Percentiles rank a stretch among this genome's conserved stretches.
Conservation (phyloP, 2,329 filamentous ascomycete genomes). For the Hortaea werneckii region DNA sequence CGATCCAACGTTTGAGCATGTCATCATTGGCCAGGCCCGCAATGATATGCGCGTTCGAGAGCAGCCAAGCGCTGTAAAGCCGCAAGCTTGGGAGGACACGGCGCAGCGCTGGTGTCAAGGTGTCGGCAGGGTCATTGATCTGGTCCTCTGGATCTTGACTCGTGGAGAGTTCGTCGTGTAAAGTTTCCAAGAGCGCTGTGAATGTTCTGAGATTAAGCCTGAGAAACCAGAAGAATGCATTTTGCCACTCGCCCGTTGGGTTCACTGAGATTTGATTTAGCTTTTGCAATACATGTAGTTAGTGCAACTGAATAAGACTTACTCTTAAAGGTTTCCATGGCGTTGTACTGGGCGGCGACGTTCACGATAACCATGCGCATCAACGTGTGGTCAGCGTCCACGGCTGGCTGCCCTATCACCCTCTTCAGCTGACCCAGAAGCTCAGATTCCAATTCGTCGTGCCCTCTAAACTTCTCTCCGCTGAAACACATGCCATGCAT, state of each 20-base stretch:
- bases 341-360: constrained; percentile 70
- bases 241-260: constrained; percentile 23
- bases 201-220: constrained; percentile 72
- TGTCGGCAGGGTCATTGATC: constrained; percentile 29
- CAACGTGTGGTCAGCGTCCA: constrained; percentile 48
- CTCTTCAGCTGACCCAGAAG: constrained; percentile 68
- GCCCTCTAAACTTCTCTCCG: constrained; percentile 62
- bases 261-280: constrained; percentile 3
- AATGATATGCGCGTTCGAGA: constrained; percentile 45
- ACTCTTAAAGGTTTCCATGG: constrained; percentile 52
- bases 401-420: constrained; percentile 56
- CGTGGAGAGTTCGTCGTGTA: constrained; percentile 57
- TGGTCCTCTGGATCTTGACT: constrained; percentile 39
- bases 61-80: constrained; percentile 59
- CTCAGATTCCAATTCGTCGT: constrained; percentile 75
- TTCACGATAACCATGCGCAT: constrained; percentile 78
- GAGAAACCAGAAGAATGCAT: constrained; percentile 52
- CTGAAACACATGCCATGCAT: constrained; percentile 78
- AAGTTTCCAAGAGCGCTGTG: constrained; percentile 57
- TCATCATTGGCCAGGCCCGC: constrained; percentile 45
- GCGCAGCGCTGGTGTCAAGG: constrained; percentile 20
- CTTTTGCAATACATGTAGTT: neutral
- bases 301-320: constrained; percentile 14
- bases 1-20: constrained; percentile 46
- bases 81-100: constrained; percentile 54